phyloP scores from a whole-genome alignment of 202 grass and related monocot genomes.

The Hordeum pubiflorum region DNA sequence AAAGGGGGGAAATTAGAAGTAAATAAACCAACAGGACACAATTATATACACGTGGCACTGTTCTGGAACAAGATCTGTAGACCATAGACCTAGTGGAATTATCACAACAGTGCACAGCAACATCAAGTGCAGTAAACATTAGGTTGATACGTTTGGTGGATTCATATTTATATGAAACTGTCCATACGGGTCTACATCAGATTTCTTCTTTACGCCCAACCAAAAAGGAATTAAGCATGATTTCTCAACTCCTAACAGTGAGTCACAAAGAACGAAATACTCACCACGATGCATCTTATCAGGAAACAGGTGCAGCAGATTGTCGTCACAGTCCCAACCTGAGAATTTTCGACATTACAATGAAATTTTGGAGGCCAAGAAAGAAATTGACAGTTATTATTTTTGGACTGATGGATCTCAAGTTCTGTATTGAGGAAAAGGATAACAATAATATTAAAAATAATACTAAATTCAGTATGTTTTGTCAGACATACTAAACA shows the following conservation, averaged over 20 bases:
- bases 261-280: conserved; percentile 27
- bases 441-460: neutral
- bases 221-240: neutral
- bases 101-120: conserved; percentile 14
- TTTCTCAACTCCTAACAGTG: neutral
- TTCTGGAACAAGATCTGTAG: neutral
- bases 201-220: conserved; percentile 13
- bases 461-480: neutral
- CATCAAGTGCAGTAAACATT: neutral
- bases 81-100: neutral
- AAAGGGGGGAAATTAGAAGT: conserved; percentile 11
- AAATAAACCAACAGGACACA: neutral
- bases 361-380: neutral
- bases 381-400: neutral
- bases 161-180: neutral
- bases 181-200: conserved; percentile 16
- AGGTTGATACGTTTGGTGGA: neutral
- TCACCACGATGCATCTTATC: conserved; percentile 89
- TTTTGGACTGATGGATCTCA: neutral
- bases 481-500: neutral
- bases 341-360: conserved; percentile 23
- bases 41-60: neutral
- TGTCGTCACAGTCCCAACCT: conserved; percentile 90
- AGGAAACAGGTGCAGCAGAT: conserved; percentile 93
- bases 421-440: neutral